A percentile compares a stretch with the other conserved stretches of the same genome.
Evolutionary conservation across 306 rosid species (phyloP).

Genomic region (Potentilla sterilis): DNA sequence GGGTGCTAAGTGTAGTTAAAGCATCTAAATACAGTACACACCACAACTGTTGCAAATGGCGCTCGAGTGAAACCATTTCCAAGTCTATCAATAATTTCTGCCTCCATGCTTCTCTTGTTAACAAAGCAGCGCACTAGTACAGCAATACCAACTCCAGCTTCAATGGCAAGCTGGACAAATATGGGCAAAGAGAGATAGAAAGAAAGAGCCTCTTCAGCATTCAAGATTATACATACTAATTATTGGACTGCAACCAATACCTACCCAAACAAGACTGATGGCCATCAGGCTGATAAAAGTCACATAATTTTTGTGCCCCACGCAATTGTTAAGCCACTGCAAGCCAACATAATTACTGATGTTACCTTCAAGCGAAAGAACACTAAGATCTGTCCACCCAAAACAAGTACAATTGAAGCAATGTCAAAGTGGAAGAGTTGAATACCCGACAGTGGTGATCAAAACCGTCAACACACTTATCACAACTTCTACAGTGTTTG

Average conservation of each 20-base stretch:
- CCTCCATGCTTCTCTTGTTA: slow-evolving; percentile 78
- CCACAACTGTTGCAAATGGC: slow-evolving; percentile 96
- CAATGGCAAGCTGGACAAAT: slow-evolving; percentile 72
- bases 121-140: slow-evolving; percentile 92
- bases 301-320: slow-evolving; percentile 83
- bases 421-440: slow-evolving; percentile 2
- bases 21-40: slow-evolving; percentile 32
- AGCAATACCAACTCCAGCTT: slow-evolving; percentile 92
- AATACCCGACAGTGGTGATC: slow-evolving; percentile 98
- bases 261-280: slow-evolving; percentile 83
- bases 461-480: slow-evolving; percentile 93
- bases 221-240: slow-evolving; percentile 13
- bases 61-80: slow-evolving; percentile 98
- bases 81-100: slow-evolving; percentile 84
- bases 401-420: slow-evolving; percentile 24
- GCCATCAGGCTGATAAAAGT: slow-evolving; percentile 94
- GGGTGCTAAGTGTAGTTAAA: slow-evolving; percentile 20
- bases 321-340: slow-evolving; percentile 99
- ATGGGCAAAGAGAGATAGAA: slow-evolving; percentile 15
- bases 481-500: slow-evolving; percentile 98
- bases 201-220: slow-evolving; percentile 18
- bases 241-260: slow-evolving; percentile 35
- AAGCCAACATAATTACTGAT: slow-evolving; percentile 35
- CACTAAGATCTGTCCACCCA: slow-evolving; percentile 21
- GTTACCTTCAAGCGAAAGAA: slow-evolving; percentile 27